These are phyloP conservation scores for Malassezia restricta DNA, from an alignment of 1,284 basidiomycete species.

Conservation along the genomic window DNA sequence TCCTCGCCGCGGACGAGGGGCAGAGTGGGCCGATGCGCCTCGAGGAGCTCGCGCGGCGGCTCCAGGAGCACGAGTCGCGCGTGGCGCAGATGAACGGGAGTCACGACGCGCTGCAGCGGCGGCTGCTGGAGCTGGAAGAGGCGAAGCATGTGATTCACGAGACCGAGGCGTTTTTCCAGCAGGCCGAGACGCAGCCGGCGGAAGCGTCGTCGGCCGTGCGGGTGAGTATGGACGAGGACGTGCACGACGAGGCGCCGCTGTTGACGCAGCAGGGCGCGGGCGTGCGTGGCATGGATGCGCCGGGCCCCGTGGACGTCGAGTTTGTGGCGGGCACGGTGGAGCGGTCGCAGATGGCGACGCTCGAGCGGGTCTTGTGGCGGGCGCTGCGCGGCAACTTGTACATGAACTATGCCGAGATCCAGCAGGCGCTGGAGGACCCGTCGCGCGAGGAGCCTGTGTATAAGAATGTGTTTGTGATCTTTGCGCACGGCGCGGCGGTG, in stretches of 20 bases:
- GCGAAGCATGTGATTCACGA: constrained; percentile 79
- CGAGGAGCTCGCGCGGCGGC: constrained; percentile 78
- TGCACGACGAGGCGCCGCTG: constrained; percentile 55
- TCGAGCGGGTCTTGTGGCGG: constrained; percentile 96
- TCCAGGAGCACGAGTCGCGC: constrained; percentile 76
- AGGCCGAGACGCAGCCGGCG: constrained; percentile 68
- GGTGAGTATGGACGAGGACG: constrained; percentile 60
- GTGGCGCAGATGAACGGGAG: constrained; percentile 84
- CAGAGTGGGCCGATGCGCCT: constrained; percentile 64
- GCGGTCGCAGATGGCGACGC: constrained; percentile 75
- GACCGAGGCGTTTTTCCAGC: constrained; percentile 89
- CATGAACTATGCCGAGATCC: constrained; percentile 95
- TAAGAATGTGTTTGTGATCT: constrained; percentile 99
- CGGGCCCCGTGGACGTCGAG: constrained; percentile 57
- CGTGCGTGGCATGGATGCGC: constrained; percentile 36
- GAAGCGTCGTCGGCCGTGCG: constrained; percentile 54
- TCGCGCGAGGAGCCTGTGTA: constrained; percentile 50
- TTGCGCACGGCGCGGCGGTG: constrained; percentile 85
- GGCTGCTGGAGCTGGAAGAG: constrained; percentile 77
- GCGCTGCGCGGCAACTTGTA: constrained; percentile 94
- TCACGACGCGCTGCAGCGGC: constrained; percentile 76
- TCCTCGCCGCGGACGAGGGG: constrained; percentile 50
- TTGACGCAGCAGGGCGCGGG: constrained; percentile 59
- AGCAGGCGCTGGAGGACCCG: constrained; percentile 80
- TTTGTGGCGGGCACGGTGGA: constrained; percentile 97